These are phyloP conservation scores for Liquidambar formosana DNA, from an alignment of 164 flowering plant species.

Conservation along the genomic window DNA sequence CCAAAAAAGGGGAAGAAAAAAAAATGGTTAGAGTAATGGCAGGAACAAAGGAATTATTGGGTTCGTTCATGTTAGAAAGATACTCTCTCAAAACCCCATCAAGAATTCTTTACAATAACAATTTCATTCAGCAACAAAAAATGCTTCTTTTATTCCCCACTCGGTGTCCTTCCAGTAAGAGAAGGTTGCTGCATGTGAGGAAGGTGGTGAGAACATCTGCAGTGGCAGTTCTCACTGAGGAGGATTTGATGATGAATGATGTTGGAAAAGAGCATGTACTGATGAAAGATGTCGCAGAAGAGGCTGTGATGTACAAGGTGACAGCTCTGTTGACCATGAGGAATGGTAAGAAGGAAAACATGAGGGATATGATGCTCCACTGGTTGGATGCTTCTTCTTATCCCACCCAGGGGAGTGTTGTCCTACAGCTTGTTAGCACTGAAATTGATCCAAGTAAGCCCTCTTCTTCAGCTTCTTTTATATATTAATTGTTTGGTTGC, in stretches of 20 bases:
- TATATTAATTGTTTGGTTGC: neutral
- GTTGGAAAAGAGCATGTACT: neutral
- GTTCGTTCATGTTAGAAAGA: too few relatives aligned
- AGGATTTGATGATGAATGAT: neutral
- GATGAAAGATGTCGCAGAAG: neutral
- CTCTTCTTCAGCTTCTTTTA: neutral
- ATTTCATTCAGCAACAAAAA: too few relatives aligned
- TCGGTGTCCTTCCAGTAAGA: neutral
- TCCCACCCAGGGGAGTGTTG: neutral
- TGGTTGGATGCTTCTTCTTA: neutral
- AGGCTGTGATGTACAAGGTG: neutral
- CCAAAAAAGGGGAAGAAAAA: too few relatives aligned
- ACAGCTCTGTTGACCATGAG: slow-evolving; percentile 2
- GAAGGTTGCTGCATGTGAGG: neutral
- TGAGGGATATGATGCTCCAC: neutral
- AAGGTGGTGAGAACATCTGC: neutral
- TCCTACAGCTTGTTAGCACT: slow-evolving; percentile 22
- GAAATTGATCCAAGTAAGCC: slow-evolving; percentile 24
- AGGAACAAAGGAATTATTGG: too few relatives aligned
- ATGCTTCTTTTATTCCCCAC: neutral
- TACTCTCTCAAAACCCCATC: too few relatives aligned
- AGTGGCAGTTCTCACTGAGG: neutral
- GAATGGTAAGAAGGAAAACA: neutral
- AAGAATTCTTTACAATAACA: too few relatives aligned
- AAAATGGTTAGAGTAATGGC: too few relatives aligned